A percentile compares a stretch with the other conserved stretches of the same genome.
Conservation (phyloP, 164 flowering plant genomes). For the Chloranthus sessilifolius region DNA sequence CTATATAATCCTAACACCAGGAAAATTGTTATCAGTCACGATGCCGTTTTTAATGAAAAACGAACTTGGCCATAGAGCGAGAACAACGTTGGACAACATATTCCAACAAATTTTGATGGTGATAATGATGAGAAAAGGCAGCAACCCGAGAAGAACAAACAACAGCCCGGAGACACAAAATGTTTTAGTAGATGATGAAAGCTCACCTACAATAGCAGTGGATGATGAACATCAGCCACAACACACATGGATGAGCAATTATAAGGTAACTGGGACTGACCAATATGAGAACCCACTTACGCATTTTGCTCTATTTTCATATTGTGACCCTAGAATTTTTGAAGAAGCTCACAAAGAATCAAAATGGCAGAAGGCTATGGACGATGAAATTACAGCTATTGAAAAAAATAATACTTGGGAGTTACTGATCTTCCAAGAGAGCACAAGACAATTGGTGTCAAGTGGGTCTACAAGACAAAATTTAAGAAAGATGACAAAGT, state of each 20-base stretch:
- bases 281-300: neutral
- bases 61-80: neutral
- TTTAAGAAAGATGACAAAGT: neutral
- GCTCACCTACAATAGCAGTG: neutral
- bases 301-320: no score
- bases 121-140: slow-evolving; percentile 2
- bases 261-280: no score
- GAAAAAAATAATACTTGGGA: neutral
- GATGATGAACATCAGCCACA: slow-evolving; percentile 1
- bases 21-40: no score
- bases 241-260: neutral
- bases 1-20: no score
- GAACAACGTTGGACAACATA: neutral
- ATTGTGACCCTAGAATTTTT: neutral
- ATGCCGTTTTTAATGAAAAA: no score
- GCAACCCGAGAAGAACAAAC: neutral
- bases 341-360: neutral
- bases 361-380: neutral
- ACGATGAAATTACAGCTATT: no score
- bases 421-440: neutral
- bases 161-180: neutral
- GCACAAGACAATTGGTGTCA: no score
- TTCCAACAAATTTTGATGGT: neutral
- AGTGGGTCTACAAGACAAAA: neutral
- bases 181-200: neutral